Evolutionary conservation across 2,329 filamentous ascomycete species (phyloP).

Genomic region (Exophiala lecanii-corni): DNA sequence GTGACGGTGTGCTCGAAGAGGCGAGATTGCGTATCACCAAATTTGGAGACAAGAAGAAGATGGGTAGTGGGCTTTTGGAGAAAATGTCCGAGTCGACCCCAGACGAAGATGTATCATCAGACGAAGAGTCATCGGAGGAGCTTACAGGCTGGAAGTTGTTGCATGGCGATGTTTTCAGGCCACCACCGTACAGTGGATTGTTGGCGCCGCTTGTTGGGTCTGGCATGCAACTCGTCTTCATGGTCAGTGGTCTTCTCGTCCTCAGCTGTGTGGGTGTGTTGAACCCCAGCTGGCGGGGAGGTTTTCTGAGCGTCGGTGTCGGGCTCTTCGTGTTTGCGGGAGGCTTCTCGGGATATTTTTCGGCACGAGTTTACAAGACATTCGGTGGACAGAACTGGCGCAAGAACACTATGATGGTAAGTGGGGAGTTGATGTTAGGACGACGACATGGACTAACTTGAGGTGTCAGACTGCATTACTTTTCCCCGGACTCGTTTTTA

Average conservation of each 20-base stretch:
- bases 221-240: slow-evolving; percentile 80
- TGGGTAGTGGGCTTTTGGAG: slow-evolving; percentile 55
- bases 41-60: slow-evolving; percentile 43
- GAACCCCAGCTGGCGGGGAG: slow-evolving; percentile 84
- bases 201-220: slow-evolving; percentile 79
- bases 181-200: slow-evolving; percentile 64
- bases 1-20: slow-evolving; percentile 62
- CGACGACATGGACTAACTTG: slow-evolving; percentile 15
- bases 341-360: slow-evolving; percentile 82
- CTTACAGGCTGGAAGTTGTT: slow-evolving; percentile 83
- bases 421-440: too few relatives aligned
- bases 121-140: slow-evolving; percentile 72
- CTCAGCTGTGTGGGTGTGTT: slow-evolving; percentile 72
- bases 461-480: slow-evolving; percentile 60
- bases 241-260: slow-evolving; percentile 66
- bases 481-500: slow-evolving; percentile 74
- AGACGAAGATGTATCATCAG: slow-evolving; percentile 47
- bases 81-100: slow-evolving; percentile 49
- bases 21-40: slow-evolving; percentile 52
- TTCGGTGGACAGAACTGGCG: slow-evolving; percentile 72
- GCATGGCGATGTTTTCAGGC: slow-evolving; percentile 81
- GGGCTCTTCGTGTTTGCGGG: slow-evolving; percentile 81
- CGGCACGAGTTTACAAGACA: slow-evolving; percentile 74
- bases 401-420: slow-evolving; percentile 65
- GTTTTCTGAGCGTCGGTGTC: slow-evolving; percentile 78